phyloP scores from a whole-genome alignment of 768 basidiomycete species.

The Lactarius akahatsu region DNA sequence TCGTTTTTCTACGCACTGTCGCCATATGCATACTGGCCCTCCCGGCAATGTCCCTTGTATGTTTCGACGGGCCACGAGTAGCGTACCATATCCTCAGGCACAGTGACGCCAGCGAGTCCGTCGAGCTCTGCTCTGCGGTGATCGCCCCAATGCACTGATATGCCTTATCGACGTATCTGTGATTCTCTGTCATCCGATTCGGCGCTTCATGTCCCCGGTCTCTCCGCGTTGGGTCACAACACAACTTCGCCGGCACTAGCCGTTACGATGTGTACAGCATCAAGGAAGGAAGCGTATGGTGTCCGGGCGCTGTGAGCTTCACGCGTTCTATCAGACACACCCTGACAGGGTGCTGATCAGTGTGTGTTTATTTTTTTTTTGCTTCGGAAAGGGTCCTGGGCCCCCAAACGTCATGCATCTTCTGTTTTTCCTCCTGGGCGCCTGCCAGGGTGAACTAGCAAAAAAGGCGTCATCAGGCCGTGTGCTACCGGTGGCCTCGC shows the following conservation, averaged over 20 bases:
- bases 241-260: neutral
- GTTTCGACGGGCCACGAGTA: neutral
- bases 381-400: neutral
- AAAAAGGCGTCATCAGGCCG: neutral
- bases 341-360: neutral
- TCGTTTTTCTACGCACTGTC: neutral
- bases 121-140: neutral
- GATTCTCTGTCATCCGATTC: neutral
- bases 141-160: neutral
- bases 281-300: neutral
- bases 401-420: conserved; percentile 20
- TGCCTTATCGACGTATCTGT: neutral
- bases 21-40: neutral
- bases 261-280: neutral
- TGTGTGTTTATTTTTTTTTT: neutral
- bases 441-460: neutral
- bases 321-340: neutral
- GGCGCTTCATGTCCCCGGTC: neutral
- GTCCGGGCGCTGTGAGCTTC: neutral
- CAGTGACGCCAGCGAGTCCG: neutral
- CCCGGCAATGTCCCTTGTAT: neutral
- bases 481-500: neutral
- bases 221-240: neutral
- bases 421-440: conserved; percentile 1
- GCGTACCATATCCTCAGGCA: neutral